These are phyloP conservation scores for Alternaria sp. DNA, from an alignment of 2,329 filamentous ascomycete genomes.

Conservation along the genomic window DNA sequence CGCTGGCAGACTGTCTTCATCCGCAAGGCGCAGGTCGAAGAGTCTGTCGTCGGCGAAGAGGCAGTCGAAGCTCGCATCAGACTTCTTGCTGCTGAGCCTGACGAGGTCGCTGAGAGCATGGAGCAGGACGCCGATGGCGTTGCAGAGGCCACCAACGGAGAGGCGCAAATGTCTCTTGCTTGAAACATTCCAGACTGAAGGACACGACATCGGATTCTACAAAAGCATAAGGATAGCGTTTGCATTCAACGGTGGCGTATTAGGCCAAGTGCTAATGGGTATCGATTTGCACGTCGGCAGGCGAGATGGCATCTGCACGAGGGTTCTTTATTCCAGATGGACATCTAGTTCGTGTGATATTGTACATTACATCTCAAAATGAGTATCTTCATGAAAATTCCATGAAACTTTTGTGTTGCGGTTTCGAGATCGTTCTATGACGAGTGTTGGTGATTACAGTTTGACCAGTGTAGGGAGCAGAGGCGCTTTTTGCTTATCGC, in stretches of 20 bases:
- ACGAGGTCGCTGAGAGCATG: constrained; percentile 27
- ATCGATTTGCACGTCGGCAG: background rate
- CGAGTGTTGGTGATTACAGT: background rate
- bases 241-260: constrained; percentile 1
- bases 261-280: background rate
- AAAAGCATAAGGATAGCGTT: constrained; percentile 7
- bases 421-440: background rate
- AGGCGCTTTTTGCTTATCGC: constrained; percentile 1
- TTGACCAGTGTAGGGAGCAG: background rate
- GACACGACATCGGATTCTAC: background rate
- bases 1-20: constrained; percentile 87
- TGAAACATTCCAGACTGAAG: background rate
- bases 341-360: background rate
- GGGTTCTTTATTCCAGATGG: background rate
- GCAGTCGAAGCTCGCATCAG: constrained; percentile 56
- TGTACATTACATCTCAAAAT: background rate
- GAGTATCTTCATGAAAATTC: background rate
- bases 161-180: constrained; percentile 26
- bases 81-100: constrained; percentile 39
- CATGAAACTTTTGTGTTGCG: background rate
- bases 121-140: constrained; percentile 28
- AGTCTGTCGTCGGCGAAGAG: constrained; percentile 69
- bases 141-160: constrained; percentile 32
- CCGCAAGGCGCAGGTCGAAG: constrained; percentile 83
- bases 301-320: background rate